phyloP scores from a whole-genome alignment of 1,139 yeast genomes.

The Komagataea norvegica region DNA sequence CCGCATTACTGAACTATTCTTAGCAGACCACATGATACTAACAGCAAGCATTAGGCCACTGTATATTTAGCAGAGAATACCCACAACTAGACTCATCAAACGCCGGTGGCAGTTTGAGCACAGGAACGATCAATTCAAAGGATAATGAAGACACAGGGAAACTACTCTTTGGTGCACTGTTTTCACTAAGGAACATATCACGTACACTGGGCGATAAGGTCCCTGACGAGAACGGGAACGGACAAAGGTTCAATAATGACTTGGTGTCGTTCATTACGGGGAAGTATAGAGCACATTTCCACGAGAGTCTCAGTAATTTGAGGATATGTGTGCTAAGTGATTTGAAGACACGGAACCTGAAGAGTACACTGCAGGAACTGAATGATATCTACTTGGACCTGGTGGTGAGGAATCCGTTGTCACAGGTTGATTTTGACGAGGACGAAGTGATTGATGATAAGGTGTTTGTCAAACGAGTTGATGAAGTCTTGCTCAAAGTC shows the following conservation, averaged over 20 bases:
- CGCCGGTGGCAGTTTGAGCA: conserved; percentile 11
- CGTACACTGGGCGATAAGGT: conserved; percentile 47
- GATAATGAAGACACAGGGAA: conserved; percentile 67
- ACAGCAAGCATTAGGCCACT: conserved; percentile 38
- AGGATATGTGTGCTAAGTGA: conserved; percentile 76
- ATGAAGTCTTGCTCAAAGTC: conserved; percentile 1
- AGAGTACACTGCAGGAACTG: conserved; percentile 57
- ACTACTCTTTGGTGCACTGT: conserved; percentile 81
- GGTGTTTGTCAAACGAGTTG: conserved; percentile 4
- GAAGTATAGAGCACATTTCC: conserved; percentile 70
- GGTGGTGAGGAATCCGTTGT: conserved; percentile 61
- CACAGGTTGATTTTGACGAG: conserved; percentile 44
- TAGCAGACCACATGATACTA: too few species aligned
- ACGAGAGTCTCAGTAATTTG: conserved; percentile 74
- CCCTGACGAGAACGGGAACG: conserved; percentile 22
- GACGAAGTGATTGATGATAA: conserved; percentile 5
- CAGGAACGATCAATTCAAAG: conserved; percentile 49
- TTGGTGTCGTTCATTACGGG: conserved; percentile 68
- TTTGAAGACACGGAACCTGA: conserved; percentile 54
- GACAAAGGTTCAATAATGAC: conserved; percentile 33
- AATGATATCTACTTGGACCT: conserved; percentile 60
- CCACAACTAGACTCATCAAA: conserved; percentile 25
- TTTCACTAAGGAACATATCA: conserved; percentile 72
- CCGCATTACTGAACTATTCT: too few species aligned
- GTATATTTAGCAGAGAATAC: conserved; percentile 68